Evolutionary conservation across 2,329 filamentous ascomycete species (phyloP).

Genomic region (Xylaria sp.): DNA sequence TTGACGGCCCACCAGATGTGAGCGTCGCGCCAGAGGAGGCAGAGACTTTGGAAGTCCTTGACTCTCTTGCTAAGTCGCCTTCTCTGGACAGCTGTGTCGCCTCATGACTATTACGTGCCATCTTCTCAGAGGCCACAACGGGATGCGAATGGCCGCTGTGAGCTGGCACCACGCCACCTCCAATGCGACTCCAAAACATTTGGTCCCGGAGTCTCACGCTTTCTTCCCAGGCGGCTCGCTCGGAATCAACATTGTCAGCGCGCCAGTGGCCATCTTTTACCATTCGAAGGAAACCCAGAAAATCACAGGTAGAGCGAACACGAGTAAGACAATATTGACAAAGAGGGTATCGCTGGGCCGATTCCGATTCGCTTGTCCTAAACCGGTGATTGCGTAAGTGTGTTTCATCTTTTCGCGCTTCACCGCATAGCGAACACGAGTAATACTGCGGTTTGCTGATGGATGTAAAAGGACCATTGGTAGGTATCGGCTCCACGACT

Average conservation of each 20-base stretch:
- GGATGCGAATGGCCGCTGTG: slow-evolving; percentile 44
- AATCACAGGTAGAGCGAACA: slow-evolving; percentile 89
- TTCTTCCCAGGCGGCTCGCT: slow-evolving; percentile 94
- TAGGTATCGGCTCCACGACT: slow-evolving; percentile 87
- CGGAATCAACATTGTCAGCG: slow-evolving; percentile 82
- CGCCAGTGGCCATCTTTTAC: slow-evolving; percentile 93
- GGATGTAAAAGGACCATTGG: slow-evolving; percentile 61
- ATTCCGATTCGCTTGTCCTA: slow-evolving; percentile 85
- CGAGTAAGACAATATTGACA: slow-evolving; percentile 88
- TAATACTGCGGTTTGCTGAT: slow-evolving; percentile 66
- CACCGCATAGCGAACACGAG: slow-evolving; percentile 89
- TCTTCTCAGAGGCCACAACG: slow-evolving; percentile 47
- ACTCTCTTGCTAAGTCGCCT: slow-evolving; percentile 24
- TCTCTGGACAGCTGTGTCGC: slow-evolving; percentile 30
- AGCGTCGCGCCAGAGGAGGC: slow-evolving; percentile 29
- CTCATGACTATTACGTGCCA: slow-evolving; percentile 51
- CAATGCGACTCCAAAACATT: slow-evolving; percentile 97
- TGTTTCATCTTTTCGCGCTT: slow-evolving; percentile 74
- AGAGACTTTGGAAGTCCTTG: slow-evolving; percentile 27
- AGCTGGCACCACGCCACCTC: slow-evolving; percentile 86
- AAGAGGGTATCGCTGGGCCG: slow-evolving; percentile 87
- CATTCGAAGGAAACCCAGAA: slow-evolving; percentile 89
- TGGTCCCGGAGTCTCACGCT: slow-evolving; percentile 87
- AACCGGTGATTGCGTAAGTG: slow-evolving; percentile 88
- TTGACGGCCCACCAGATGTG: slow-evolving; percentile 16